Evolutionary conservation across 2,329 filamentous ascomycete genomes (phyloP).

Genomic region (Arthrocladium fulminans): DNA sequence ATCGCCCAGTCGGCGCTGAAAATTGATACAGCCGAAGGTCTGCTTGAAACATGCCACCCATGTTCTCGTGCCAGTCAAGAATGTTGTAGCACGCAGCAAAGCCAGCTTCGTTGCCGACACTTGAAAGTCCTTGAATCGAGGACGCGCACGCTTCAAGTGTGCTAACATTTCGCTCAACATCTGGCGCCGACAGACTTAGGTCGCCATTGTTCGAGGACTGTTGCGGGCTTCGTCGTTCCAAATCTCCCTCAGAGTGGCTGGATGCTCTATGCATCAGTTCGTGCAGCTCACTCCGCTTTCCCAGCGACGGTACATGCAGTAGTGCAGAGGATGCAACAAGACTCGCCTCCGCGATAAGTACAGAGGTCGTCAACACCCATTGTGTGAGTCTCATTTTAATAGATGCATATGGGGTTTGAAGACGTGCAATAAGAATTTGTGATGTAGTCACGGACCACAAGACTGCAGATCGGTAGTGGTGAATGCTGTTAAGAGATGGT

Average conservation of each 20-base stretch:
- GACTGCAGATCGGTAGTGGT: not conserved
- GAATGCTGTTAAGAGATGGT: not conserved
- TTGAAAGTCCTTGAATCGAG: slow-evolving; percentile 47
- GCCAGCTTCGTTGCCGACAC: slow-evolving; percentile 61
- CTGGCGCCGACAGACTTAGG: slow-evolving; percentile 2
- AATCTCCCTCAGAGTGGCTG: slow-evolving; percentile 1
- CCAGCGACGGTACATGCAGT: not conserved
- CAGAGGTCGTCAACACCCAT: not conserved
- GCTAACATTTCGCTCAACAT: slow-evolving; percentile 23
- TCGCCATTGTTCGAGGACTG: slow-evolving; percentile 1
- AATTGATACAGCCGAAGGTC: slow-evolving; percentile 68
- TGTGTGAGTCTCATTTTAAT: not conserved
- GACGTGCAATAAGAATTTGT: not conserved
- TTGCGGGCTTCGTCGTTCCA: slow-evolving; percentile 8
- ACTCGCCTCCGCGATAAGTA: slow-evolving; percentile 2
- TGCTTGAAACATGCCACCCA: slow-evolving; percentile 63
- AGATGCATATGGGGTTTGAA: not conserved
- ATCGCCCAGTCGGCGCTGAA: slow-evolving; percentile 45
- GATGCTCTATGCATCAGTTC: slow-evolving; percentile 1
- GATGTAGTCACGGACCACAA: not conserved
- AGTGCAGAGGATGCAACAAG: slow-evolving; percentile 3
- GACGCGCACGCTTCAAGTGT: slow-evolving; percentile 52
- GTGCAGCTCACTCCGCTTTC: not conserved
- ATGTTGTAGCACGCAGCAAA: slow-evolving; percentile 78
- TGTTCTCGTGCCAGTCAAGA: slow-evolving; percentile 54